phyloP scores from a whole-genome alignment of 305 asterid species.

The Fraxinus latifolia region DNA sequence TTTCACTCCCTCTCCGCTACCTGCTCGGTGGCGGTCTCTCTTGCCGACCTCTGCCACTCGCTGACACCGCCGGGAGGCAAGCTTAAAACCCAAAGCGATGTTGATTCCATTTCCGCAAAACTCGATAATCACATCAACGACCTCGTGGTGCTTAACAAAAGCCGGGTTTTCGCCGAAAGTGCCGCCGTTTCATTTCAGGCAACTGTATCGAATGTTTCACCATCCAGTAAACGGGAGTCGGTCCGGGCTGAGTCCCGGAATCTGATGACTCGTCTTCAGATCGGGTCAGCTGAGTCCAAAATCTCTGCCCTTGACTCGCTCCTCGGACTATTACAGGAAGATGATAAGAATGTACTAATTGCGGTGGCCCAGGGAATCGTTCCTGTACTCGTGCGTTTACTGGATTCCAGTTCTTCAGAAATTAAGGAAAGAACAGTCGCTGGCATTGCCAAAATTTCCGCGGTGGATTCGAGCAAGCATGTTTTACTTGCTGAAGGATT shows the following conservation, averaged over 20 bases:
- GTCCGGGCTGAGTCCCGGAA: slow-evolving; percentile 63
- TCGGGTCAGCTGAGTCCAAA: slow-evolving; percentile 77
- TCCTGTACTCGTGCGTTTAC: slow-evolving; percentile 64
- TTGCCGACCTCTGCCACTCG: slow-evolving; percentile 49
- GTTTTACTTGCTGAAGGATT: slow-evolving; percentile 67
- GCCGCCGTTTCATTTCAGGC: slow-evolving; percentile 21
- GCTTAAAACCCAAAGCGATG: slow-evolving; percentile 71
- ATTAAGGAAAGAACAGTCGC: slow-evolving; percentile 68
- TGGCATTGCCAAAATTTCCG: slow-evolving; percentile 65
- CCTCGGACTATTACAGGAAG: slow-evolving; percentile 64
- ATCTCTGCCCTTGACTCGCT: slow-evolving; percentile 64
- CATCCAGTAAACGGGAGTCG: slow-evolving; percentile 39
- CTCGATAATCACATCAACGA: slow-evolving; percentile 66
- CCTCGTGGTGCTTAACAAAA: slow-evolving; percentile 50
- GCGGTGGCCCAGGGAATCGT: slow-evolving; percentile 79
- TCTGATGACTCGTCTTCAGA: slow-evolving; percentile 73
- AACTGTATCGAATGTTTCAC: slow-evolving; percentile 11
- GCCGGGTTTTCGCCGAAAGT: slow-evolving; percentile 38
- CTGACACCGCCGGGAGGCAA: slow-evolving; percentile 50
- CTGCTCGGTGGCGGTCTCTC: slow-evolving; percentile 43
- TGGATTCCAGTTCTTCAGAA: slow-evolving; percentile 67
- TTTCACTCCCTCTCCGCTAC: slow-evolving; percentile 51
- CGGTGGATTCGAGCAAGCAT: slow-evolving; percentile 61
- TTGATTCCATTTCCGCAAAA: slow-evolving; percentile 58
- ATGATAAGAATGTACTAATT: slow-evolving; percentile 61